These are phyloP conservation scores for Sonneratia caseolaris DNA, from an alignment of 345 rosid genomes.

Conservation along the genomic window DNA sequence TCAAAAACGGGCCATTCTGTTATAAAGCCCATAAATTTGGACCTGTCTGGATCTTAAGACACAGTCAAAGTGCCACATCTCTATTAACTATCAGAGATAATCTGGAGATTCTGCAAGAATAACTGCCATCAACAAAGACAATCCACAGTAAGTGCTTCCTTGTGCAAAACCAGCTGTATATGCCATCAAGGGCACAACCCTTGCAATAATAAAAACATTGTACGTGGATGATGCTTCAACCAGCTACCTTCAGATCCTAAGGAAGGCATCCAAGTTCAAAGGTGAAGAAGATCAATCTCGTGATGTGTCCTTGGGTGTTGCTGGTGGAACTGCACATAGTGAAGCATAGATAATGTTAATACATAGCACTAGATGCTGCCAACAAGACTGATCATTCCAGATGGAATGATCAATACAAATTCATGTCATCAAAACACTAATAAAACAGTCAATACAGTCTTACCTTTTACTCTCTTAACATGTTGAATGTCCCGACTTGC, in stretches of 20 bases:
- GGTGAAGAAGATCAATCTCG: neutral
- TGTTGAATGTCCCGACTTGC: conserved; percentile 35
- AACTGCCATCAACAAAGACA: neutral
- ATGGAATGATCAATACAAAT: neutral
- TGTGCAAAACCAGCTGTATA: neutral
- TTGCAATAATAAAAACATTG: neutral
- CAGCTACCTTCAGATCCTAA: neutral
- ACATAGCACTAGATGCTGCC: neutral
- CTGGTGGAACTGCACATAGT: neutral
- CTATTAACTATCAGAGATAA: neutral
- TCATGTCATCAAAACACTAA: neutral
- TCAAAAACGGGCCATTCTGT: neutral
- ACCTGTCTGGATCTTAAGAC: neutral
- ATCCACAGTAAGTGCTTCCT: neutral
- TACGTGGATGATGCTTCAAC: neutral
- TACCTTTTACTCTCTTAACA: conserved; percentile 61
- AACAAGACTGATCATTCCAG: conserved; percentile 3
- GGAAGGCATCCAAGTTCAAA: neutral
- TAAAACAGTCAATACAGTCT: neutral
- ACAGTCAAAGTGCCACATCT: neutral
- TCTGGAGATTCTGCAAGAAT: neutral
- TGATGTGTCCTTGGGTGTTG: neutral
- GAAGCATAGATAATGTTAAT: neutral
- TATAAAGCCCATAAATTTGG: neutral
- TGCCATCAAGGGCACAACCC: neutral